phyloP scores from a whole-genome alignment of 257 asterid species.

The Ballota nigra region DNA sequence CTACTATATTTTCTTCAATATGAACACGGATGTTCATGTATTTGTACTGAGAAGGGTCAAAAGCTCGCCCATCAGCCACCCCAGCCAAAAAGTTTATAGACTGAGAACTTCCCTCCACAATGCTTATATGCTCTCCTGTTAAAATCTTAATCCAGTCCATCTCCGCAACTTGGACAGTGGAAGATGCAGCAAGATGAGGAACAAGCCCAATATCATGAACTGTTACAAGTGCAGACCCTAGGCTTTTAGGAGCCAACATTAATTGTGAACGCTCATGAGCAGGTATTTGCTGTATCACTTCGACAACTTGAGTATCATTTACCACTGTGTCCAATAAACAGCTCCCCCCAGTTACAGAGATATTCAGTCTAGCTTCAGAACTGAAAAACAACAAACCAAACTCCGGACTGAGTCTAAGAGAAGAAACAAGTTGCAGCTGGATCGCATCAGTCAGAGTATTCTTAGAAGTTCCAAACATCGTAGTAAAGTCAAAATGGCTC shows the following conservation, averaged over 20 bases:
- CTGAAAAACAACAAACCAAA: slow-evolving; percentile 67
- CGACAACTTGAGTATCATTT: slow-evolving; percentile 59
- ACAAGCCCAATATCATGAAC: slow-evolving; percentile 74
- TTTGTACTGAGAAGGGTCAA: slow-evolving; percentile 66
- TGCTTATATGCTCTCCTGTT: slow-evolving; percentile 61
- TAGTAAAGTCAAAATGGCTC: slow-evolving; percentile 31
- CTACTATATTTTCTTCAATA: slow-evolving; percentile 60
- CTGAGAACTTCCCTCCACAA: slow-evolving; percentile 60
- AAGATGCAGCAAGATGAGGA: slow-evolving; percentile 72
- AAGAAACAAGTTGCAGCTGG: slow-evolving; percentile 75
- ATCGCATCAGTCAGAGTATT: slow-evolving; percentile 66
- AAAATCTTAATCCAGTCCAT: slow-evolving; percentile 83
- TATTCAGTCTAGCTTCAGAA: slow-evolving; percentile 65
- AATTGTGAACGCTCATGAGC: slow-evolving; percentile 61
- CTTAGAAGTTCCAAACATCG: slow-evolving; percentile 28
- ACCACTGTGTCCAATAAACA: slow-evolving; percentile 57
- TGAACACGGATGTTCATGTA: slow-evolving; percentile 67
- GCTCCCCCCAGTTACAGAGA: slow-evolving; percentile 86
- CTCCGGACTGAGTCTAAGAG: slow-evolving; percentile 69
- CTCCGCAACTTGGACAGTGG: slow-evolving; percentile 78
- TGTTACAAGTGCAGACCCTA: slow-evolving; percentile 72
- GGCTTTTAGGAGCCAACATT: slow-evolving; percentile 68
- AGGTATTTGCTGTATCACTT: slow-evolving; percentile 41
- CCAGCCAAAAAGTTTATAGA: slow-evolving; percentile 60
- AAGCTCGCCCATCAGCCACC: slow-evolving; percentile 55